Conservation (phyloP, 352 stramenopile species). For the Globisporangium rhizosaccharum region DNA sequence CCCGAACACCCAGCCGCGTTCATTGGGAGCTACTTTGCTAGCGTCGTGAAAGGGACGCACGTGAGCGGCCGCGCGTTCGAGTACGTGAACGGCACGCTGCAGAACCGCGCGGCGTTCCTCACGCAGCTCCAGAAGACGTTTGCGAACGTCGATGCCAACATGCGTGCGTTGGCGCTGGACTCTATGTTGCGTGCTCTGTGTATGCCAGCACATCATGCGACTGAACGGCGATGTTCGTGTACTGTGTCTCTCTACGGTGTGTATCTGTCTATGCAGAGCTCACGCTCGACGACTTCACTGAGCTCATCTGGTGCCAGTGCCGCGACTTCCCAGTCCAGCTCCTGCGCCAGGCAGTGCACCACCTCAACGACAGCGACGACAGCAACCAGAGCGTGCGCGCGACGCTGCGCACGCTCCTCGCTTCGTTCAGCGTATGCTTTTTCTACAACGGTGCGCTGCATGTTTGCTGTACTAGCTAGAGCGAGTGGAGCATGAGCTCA, state of each 20-base stretch:
- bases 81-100: conserved; percentile 45
- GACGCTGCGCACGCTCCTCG: conserved; percentile 26
- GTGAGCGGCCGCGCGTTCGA: conserved; percentile 38
- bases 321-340: conserved; percentile 37
- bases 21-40: conserved; percentile 40
- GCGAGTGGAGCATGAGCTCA: too few relatives aligned
- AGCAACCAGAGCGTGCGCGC: conserved; percentile 16
- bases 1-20: conserved; percentile 33
- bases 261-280: conserved; percentile 21
- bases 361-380: conserved; percentile 33
- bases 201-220: background rate
- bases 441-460: conserved; percentile 38
- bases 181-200: conserved; percentile 1
- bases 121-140: conserved; percentile 35
- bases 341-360: conserved; percentile 33
- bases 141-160: conserved; percentile 29
- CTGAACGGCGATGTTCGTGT: background rate
- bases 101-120: conserved; percentile 47
- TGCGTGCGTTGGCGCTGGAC: conserved; percentile 18
- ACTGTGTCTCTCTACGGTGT: background rate
- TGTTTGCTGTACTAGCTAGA: background rate
- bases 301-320: conserved; percentile 55
- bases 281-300: conserved; percentile 47
- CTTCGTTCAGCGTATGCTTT: conserved; percentile 36
- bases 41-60: conserved; percentile 27